Percentiles rank a stretch among this genome's conserved stretches.
Conservation (phyloP, 75 land plant genomes). For the Pseudotsuga menziesii region DNA sequence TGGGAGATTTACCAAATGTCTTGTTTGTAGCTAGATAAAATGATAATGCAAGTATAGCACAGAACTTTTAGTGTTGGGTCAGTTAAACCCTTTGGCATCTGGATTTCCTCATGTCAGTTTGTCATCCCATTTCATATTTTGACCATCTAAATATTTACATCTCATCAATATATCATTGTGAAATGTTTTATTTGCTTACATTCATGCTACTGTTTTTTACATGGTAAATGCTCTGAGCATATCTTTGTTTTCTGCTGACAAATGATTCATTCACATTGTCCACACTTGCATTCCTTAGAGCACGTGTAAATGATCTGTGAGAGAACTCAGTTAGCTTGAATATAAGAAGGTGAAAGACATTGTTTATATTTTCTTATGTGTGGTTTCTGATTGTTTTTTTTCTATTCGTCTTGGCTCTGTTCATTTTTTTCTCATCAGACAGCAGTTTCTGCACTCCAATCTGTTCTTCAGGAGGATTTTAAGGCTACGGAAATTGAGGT, state of each 20-base stretch:
- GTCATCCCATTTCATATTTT: too few relatives aligned
- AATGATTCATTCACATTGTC: not conserved
- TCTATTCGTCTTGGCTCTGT: not conserved
- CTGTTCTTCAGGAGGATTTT: constrained; percentile 86
- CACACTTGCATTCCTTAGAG: not conserved
- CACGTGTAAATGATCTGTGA: not conserved
- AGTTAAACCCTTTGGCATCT: too few relatives aligned
- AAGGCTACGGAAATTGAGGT: constrained; percentile 93
- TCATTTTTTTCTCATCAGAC: constrained; percentile 32
- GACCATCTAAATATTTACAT: too few relatives aligned
- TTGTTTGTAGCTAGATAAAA: not conserved
- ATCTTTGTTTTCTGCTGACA: not conserved
- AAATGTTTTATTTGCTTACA: too few relatives aligned
- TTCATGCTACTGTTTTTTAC: not conserved
- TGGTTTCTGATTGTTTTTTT: not conserved
- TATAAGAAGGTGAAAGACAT: not conserved
- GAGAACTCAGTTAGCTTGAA: not conserved
- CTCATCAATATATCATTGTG: too few relatives aligned
- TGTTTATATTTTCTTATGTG: not conserved
- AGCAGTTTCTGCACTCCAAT: constrained; percentile 83
- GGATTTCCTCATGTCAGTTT: too few relatives aligned
- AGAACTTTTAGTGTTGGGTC: not conserved
- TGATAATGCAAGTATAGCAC: not conserved
- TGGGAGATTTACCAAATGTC: not conserved
- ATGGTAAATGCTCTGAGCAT: not conserved